Evolutionary conservation across 139 green algal species (phyloP), one percentile per base, ranked within the genome.

Genomic region (Chlamydomonas incerta): DNA sequence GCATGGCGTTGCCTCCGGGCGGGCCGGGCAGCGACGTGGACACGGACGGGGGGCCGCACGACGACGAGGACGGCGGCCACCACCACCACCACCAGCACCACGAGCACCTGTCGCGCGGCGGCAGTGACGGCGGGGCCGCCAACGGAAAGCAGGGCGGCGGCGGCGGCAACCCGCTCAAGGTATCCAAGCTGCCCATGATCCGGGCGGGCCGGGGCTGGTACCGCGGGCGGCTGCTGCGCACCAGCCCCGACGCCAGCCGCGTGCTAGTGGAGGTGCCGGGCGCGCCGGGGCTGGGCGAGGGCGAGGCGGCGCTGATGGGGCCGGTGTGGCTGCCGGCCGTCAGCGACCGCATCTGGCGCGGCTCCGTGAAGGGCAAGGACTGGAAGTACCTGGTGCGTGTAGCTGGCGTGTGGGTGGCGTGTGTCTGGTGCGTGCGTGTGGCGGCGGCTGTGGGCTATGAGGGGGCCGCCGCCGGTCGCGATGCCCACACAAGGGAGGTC

Each of bases 321-420:
- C 76, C 87, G 20, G 66, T 92, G 9, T 96, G 92, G 94, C 76
- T 97, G 28, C 46, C 90, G 11, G 76, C 84, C n/a, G 86, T 91
- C 70, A 93, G 86, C 52, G 83, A 94, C 28, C 90, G 94, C 60
- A 93, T 97, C 66, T 97, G 95, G 95, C 87, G 90, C 20, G 95
- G 95, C 69, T 95, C 90, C 9, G 95, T 96, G 86, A 96, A 96
- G 90, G 94, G 93, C 81, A 93, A 91, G 79, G 95, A 96, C 73
- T 97, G 95, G 95, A 88, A 89, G 52, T 90, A 97, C 80, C 85
- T 97, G 88, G 92, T 93, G 74, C n/a, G 88, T 52, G 31, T n/a
- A n/a, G n/a, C n/a, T n/a, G n/a, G n/a, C n/a, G n/a, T n/a, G n/a
- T n/a, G n/a, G n/a, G n/a, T 8, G 41, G 41, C 41, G 41, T 50